phyloP scores from a whole-genome alignment of 2,329 filamentous ascomycete species.

The Penicillium thymicola region DNA sequence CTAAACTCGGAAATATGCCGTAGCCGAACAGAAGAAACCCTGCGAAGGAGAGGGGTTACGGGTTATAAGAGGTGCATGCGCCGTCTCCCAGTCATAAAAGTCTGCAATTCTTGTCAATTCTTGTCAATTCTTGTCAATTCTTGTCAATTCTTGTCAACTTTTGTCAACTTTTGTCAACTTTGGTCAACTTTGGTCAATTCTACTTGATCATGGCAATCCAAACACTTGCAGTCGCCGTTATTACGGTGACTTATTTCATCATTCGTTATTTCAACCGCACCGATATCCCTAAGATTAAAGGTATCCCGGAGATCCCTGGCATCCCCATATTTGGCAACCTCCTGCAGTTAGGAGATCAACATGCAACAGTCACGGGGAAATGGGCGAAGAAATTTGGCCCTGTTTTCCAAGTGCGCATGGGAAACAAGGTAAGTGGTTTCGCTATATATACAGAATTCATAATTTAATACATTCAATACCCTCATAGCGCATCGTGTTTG shows the following conservation, averaged over 20 bases:
- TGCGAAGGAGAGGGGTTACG: slow-evolving; percentile 1
- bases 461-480: neutral
- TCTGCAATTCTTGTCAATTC: neutral
- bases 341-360: slow-evolving; percentile 56
- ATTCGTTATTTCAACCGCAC: slow-evolving; percentile 49
- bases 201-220: slow-evolving; percentile 29
- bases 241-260: slow-evolving; percentile 40
- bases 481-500: slow-evolving; percentile 65
- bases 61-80: slow-evolving; percentile 13
- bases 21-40: neutral
- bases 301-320: slow-evolving; percentile 59
- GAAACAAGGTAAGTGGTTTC: slow-evolving; percentile 55
- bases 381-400: slow-evolving; percentile 62
- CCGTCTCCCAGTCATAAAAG: neutral
- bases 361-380: slow-evolving; percentile 54
- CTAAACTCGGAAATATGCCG: slow-evolving; percentile 5
- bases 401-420: slow-evolving; percentile 65
- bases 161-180: neutral
- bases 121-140: too few species aligned
- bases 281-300: slow-evolving; percentile 60
- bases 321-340: slow-evolving; percentile 63
- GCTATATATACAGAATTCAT: neutral
- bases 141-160: neutral
- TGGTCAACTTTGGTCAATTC: neutral
- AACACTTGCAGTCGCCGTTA: slow-evolving; percentile 31